phyloP scores from a whole-genome alignment of 208 protist species.

The Wallacemonas sp. region DNA sequence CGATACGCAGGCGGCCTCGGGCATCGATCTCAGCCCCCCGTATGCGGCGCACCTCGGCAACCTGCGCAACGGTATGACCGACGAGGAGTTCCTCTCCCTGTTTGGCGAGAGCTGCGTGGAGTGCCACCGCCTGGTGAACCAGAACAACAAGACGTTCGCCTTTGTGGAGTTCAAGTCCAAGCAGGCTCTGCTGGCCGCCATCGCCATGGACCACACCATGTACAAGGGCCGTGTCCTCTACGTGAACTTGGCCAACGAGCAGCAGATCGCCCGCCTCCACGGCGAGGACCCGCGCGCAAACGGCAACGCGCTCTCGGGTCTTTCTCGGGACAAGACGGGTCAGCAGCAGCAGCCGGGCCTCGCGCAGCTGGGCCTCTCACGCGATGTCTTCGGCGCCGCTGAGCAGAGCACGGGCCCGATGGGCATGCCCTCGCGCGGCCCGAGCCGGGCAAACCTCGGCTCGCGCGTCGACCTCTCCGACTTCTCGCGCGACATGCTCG shows the following conservation, averaged over 20 bases:
- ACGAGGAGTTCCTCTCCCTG: constrained; percentile 71
- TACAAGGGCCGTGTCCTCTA: constrained; percentile 73
- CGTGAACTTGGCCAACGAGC: constrained; percentile 75
- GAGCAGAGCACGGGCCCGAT: constrained; percentile 33
- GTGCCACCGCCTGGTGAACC: constrained; percentile 68
- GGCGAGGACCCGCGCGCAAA: constrained; percentile 29
- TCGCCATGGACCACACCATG: constrained; percentile 63
- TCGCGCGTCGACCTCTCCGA: constrained; percentile 59
- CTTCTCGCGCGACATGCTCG: constrained; percentile 75
- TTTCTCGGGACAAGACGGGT: constrained; percentile 53
- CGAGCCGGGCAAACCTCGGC: constrained; percentile 55
- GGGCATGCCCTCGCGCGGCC: background rate
- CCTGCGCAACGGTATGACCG: constrained; percentile 78
- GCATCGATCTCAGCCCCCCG: constrained; percentile 65
- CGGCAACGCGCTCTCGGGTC: constrained; percentile 24
- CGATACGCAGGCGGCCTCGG: constrained; percentile 20
- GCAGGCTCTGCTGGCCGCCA: constrained; percentile 65
- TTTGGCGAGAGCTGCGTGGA: constrained; percentile 64
- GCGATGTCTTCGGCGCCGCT: constrained; percentile 69
- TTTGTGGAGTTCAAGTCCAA: constrained; percentile 82
- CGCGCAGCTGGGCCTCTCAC: constrained; percentile 53
- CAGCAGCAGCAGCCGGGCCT: constrained; percentile 47
- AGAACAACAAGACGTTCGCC: constrained; percentile 83
- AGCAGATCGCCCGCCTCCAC: constrained; percentile 80
- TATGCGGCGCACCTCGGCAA: constrained; percentile 87